A percentile compares a stretch with the other conserved stretches of the same genome.
Conservation (phyloP, 176 grass and related monocot genomes). For the Paspalum notatum region DNA sequence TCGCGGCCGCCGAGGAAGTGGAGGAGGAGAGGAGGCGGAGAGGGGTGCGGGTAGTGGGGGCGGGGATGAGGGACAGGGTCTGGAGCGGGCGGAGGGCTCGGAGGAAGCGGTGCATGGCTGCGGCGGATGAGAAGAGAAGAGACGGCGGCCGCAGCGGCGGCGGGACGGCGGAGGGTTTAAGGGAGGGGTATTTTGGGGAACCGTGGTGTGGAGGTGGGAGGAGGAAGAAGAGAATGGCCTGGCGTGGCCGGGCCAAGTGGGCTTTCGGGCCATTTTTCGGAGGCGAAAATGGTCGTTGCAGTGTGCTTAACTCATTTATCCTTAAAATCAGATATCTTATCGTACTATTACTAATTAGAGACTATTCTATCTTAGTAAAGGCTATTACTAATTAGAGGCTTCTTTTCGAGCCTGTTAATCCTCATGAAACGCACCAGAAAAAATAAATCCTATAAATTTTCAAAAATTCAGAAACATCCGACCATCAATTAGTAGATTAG, state of each 20-base stretch:
- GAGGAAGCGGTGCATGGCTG: conserved; percentile 50
- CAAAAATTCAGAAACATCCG: no score
- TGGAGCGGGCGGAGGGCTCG: conserved; percentile 34
- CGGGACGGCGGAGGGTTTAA: conserved; percentile 53
- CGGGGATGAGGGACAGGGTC: not conserved
- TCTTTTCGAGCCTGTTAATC: no score
- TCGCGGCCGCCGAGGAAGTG: conserved; percentile 20
- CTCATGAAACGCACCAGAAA: no score
- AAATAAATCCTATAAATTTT: no score
- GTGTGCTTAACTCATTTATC: not conserved
- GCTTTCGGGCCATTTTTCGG: not conserved
- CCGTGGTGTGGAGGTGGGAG: not conserved
- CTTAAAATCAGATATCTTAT: not conserved
- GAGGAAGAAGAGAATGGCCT: not conserved
- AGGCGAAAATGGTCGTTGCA: no score
- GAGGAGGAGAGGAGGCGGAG: conserved; percentile 47
- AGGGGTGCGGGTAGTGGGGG: not conserved
- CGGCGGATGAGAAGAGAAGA: not conserved
- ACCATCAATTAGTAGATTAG: no score
- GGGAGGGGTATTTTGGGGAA: conserved; percentile 17
- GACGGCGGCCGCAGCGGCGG: conserved; percentile 7
- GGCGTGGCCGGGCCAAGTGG: not conserved
- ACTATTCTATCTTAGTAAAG: no score
- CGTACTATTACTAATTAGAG: no score
- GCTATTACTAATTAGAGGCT: no score